Base-by-base conservation (phyloP, 2,329 filamentous ascomycete genomes). In the Stemphylium beticola region DNA sequence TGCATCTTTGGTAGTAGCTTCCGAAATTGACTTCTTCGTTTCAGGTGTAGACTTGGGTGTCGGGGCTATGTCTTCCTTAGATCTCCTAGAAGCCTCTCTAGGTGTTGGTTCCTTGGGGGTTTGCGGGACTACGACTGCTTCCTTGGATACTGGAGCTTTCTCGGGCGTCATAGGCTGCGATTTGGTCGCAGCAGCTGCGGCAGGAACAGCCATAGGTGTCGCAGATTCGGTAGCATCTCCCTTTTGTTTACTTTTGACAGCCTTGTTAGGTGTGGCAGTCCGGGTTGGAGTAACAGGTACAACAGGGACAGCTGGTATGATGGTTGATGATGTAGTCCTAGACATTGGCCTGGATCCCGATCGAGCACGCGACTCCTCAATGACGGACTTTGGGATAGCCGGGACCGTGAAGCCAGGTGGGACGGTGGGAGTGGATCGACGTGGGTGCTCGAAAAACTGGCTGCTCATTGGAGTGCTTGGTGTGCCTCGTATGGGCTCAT, bases 391-490 rank as follows among this genome's bases (percentile, higher is more conserved):
- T 4, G 71, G 62, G 14, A 69, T 51, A 11, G 58, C 69, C 14
- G 76, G 69, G 22, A 62, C 66, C 9, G 72, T 67, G 40, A 81
- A 75, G 4, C 79, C 78, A 15, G 79, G 79, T 11, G 79, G 79
- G 24, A 81, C 72, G 1, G 76, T 75, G 1, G 78, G 78, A 9
- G 78, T 81, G 12, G 77, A 68, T 20, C 76, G 74, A 32, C 77
- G 73, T 44, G 74, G 73, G 50, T 75, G 74, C 36, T 73, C 67
- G 31, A 74, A 59, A 17, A 69, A 61, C 8, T 69, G 71, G 41
- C 54, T 55, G 17, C 50, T 47, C 33, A 72, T 37, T 9, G 66
- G 59, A 15, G 61, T 65, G 29, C 49, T 56, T 20, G 61, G 57
- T 34, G 49, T 53, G 15, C 33, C 57, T 24, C 57, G 84, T 77